Conservation (phyloP, 176 grass and related monocot species). For the Pontederia crassipes region DNA sequence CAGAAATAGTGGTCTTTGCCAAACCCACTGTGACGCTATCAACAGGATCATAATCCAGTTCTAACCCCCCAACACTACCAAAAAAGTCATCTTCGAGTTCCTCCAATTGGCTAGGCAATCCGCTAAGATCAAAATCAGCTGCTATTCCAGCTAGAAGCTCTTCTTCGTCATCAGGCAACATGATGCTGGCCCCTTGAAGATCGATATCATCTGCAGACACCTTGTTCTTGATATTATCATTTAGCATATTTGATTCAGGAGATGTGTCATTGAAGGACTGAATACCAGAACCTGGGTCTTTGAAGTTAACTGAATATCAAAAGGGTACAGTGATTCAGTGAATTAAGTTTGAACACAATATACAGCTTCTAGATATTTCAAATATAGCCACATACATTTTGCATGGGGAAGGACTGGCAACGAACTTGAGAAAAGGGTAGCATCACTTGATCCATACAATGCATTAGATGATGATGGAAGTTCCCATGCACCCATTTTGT, state of each 20-base stretch:
- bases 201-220: constrained; percentile 52
- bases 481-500: constrained; percentile 29
- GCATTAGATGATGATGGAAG: constrained; percentile 1
- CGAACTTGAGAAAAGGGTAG: constrained; percentile 82
- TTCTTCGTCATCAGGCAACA: constrained; percentile 70
- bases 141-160: constrained; percentile 62
- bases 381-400: constrained; percentile 31
- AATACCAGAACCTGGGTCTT: constrained; percentile 34
- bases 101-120: constrained; percentile 27
- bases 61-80: constrained; percentile 73
- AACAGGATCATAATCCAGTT: constrained; percentile 58
- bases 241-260: constrained; percentile 19
- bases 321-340: neutral
- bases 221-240: constrained; percentile 38
- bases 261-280: constrained; percentile 36
- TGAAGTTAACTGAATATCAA: constrained; percentile 29
- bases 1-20: constrained; percentile 39
- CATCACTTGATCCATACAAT: constrained; percentile 28
- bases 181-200: constrained; percentile 37
- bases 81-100: constrained; percentile 89
- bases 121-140: constrained; percentile 33
- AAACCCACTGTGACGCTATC: constrained; percentile 54
- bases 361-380: neutral
- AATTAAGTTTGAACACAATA: constrained; percentile 5
- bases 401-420: constrained; percentile 63